Conservation (phyloP, 2,329 filamentous ascomycete genomes). For the Escovopsis weberi region DNA sequence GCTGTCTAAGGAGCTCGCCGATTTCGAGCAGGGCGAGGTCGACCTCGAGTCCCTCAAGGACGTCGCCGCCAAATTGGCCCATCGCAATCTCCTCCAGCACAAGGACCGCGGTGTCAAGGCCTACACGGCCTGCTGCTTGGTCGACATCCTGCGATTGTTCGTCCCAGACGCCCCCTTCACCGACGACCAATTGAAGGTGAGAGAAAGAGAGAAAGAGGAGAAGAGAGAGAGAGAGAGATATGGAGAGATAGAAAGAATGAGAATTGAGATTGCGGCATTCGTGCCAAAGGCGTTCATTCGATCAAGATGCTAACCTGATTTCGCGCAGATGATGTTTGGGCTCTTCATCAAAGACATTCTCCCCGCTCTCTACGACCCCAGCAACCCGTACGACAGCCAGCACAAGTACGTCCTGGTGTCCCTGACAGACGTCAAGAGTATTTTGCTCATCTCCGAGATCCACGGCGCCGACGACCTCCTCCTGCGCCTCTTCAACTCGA, state of each 20-base stretch:
- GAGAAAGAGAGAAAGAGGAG: conserved; percentile 5
- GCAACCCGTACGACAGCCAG: conserved; percentile 81
- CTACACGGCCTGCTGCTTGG: conserved; percentile 75
- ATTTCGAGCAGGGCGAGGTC: conserved; percentile 75
- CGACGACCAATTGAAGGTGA: conserved; percentile 74
- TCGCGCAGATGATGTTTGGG: conserved; percentile 70
- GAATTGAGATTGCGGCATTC: no score
- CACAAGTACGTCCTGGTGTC: conserved; percentile 85
- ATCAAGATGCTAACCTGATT: conserved; percentile 4
- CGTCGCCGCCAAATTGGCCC: conserved; percentile 73
- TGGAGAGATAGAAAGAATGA: no score
- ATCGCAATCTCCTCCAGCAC: conserved; percentile 69
- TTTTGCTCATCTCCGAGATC: conserved; percentile 80
- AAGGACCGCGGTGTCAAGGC: conserved; percentile 90
- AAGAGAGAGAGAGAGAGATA: no score
- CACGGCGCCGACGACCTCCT: conserved; percentile 69
- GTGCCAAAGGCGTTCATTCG: no score
- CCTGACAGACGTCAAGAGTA: conserved; percentile 84
- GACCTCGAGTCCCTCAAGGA: conserved; percentile 70
- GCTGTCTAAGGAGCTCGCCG: conserved; percentile 68
- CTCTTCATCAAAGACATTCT: conserved; percentile 74
- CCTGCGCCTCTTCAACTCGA: conserved; percentile 66
- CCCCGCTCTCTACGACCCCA: conserved; percentile 71
- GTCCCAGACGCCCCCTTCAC: conserved; percentile 94
- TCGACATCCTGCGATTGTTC: conserved; percentile 84